A percentile compares a stretch with the other conserved stretches of the same genome.
Evolutionary conservation across 1,139 yeast genomes (phyloP).

Genomic region (Debaryomyces nepalensis): DNA sequence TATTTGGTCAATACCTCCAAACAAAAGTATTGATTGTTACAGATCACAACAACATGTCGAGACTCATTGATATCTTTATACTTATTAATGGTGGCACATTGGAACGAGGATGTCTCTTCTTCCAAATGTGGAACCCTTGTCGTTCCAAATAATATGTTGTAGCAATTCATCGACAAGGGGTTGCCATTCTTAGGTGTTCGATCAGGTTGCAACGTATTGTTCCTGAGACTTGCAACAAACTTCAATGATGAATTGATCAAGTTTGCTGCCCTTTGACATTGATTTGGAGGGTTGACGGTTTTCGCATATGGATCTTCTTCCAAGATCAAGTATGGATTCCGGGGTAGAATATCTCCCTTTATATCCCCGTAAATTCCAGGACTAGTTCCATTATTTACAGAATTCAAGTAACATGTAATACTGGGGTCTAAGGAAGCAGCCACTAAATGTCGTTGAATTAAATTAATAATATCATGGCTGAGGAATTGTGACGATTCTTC

Average conservation of each 20-base stretch:
- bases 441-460: constrained; percentile 57
- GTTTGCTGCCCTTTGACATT: constrained; percentile 68
- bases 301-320: constrained; percentile 71
- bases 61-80: constrained; percentile 32
- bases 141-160: constrained; percentile 67
- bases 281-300: constrained; percentile 63
- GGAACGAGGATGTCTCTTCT: constrained; percentile 23
- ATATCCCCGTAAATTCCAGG: constrained; percentile 70
- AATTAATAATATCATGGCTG: constrained; percentile 41
- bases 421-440: constrained; percentile 45
- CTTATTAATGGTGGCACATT: constrained; percentile 33
- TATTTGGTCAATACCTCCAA: constrained; percentile 56
- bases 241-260: constrained; percentile 67
- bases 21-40: constrained; percentile 65
- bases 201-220: constrained; percentile 60
- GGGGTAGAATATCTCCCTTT: constrained; percentile 68
- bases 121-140: constrained; percentile 58
- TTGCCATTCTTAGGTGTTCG: constrained; percentile 52
- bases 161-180: constrained; percentile 70
- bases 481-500: constrained; percentile 51
- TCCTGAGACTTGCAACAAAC: constrained; percentile 62
- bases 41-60: constrained; percentile 58
- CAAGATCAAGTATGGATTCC: constrained; percentile 73
- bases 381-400: constrained; percentile 60
- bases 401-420: constrained; percentile 59